These are phyloP conservation scores for Adansonia digitata DNA, from an alignment of 345 rosid species.

Conservation along the genomic window DNA sequence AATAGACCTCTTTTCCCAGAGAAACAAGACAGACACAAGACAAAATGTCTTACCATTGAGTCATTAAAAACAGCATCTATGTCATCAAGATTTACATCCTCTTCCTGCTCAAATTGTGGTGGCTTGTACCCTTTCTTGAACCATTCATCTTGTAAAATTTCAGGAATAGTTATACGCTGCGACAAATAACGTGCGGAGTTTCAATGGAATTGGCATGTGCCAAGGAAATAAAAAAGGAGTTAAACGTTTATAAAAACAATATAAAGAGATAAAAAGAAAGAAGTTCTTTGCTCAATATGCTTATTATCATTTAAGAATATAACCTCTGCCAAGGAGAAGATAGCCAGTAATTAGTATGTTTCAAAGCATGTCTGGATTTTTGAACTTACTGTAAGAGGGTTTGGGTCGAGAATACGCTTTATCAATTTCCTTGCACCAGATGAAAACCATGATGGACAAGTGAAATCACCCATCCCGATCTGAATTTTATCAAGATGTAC, in stretches of 20 bases:
- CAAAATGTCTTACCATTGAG: constrained; percentile 47
- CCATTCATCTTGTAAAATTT: constrained; percentile 83
- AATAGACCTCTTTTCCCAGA: constrained; percentile 1
- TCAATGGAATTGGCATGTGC: neutral
- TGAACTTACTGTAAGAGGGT: constrained; percentile 59
- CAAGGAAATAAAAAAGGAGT: too few species aligned
- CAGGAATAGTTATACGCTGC: constrained; percentile 68
- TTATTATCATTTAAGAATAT: neutral
- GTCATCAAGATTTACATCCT: constrained; percentile 68
- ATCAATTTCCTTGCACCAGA: constrained; percentile 63
- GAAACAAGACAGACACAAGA: neutral
- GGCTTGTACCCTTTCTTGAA: constrained; percentile 77
- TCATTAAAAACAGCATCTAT: constrained; percentile 77
- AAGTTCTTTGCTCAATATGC: neutral
- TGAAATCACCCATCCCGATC: constrained; percentile 66
- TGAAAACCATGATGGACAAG: constrained; percentile 80
- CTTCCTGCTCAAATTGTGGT: constrained; percentile 67
- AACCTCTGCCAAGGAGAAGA: neutral
- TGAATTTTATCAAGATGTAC: constrained; percentile 29
- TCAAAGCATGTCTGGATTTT: neutral
- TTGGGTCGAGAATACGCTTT: constrained; percentile 79
- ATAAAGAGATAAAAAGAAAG: neutral
- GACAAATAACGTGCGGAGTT: constrained; percentile 5
- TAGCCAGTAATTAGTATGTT: neutral
- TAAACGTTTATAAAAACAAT: neutral